phyloP scores from a whole-genome alignment of 1,284 basidiomycete species.

The Tranzscheliella williamsii region DNA sequence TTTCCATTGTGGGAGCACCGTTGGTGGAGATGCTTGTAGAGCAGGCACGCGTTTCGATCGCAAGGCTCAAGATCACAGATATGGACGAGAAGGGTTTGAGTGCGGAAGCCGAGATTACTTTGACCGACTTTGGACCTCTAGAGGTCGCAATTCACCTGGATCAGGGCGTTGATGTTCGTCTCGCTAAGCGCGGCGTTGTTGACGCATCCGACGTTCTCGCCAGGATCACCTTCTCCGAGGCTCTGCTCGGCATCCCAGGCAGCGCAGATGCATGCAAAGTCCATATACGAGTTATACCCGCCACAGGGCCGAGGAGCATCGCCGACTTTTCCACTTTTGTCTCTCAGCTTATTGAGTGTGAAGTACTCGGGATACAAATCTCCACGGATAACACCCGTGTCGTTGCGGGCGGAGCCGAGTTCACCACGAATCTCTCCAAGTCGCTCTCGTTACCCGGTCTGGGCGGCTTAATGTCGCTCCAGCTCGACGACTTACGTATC shows the following conservation, averaged over 20 bases:
- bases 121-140: constrained; percentile 47
- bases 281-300: constrained; percentile 20
- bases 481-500: constrained; percentile 32
- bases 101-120: constrained; percentile 31
- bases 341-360: constrained; percentile 22
- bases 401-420: constrained; percentile 43
- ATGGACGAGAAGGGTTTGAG: constrained; percentile 46
- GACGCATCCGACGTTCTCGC: constrained; percentile 13
- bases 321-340: constrained; percentile 42
- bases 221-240: constrained; percentile 22
- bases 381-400: constrained; percentile 27
- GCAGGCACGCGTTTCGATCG: constrained; percentile 33
- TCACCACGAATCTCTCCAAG: constrained; percentile 34
- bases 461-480: constrained; percentile 36
- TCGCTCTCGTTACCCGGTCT: constrained; percentile 35
- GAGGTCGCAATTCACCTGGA: constrained; percentile 36
- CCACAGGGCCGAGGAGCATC: constrained; percentile 14
- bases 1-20: constrained; percentile 41
- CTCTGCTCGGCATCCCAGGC: constrained; percentile 28
- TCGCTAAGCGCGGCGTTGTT: not conserved
- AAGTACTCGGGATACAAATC: constrained; percentile 14
- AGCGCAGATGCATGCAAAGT: constrained; percentile 17
- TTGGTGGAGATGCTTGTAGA: constrained; percentile 44
- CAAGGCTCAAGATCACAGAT: constrained; percentile 33
- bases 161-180: constrained; percentile 20